Base-by-base conservation (phyloP, 495 filamentous ascomycete genomes). In the Cercophora scortea region DNA sequence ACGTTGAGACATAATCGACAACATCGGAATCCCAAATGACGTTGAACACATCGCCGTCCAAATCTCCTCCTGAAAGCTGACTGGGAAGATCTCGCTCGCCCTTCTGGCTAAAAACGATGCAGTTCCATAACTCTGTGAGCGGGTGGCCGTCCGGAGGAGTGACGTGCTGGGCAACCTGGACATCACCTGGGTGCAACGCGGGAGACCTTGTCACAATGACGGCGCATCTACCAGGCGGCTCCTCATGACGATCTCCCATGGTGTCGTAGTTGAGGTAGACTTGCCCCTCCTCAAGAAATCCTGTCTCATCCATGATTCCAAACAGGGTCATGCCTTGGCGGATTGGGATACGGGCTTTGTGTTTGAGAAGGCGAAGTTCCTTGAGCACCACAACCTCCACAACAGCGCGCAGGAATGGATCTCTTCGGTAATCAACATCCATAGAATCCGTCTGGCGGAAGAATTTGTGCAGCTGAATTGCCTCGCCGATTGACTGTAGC, bases 291-390 rank as follows among this genome's bases (percentile, higher is more conserved):
- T 80, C 53, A 3, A 95, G 68, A 36, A 71, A 72, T 1, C 78
- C 80, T 1, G 85, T 89, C 66, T 95, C 89, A 56, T 95, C 89
- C 79, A 94, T 86, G 25, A 94, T 73, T 4, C 89, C 89, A 55
- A 84, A 88, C 0, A 93, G 68, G 1, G 84, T 88, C 8, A 82
- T 71, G 0, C 86, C 89, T n/a, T 83, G 52, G 3, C 72, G 59
- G 1, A 95, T 76, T 0, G 74, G 82, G 41, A 93, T 93, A 1
- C 87, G 79, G 1, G 86, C 80, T 48, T 80, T 82, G 68, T 91
- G 78, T 60, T 93, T 95, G 16, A 95, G 68, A 8, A 84, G 69
- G 9, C 86, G 79, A 6, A 94, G 71, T 51, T 85, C 77, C 7
- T 70, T 70, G 2, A 92, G 66, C 3, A 88, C 71, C 19, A 81